Evolutionary conservation across 1,284 basidiomycete species (phyloP).

Genomic region (Agroathelia rolfsii): DNA sequence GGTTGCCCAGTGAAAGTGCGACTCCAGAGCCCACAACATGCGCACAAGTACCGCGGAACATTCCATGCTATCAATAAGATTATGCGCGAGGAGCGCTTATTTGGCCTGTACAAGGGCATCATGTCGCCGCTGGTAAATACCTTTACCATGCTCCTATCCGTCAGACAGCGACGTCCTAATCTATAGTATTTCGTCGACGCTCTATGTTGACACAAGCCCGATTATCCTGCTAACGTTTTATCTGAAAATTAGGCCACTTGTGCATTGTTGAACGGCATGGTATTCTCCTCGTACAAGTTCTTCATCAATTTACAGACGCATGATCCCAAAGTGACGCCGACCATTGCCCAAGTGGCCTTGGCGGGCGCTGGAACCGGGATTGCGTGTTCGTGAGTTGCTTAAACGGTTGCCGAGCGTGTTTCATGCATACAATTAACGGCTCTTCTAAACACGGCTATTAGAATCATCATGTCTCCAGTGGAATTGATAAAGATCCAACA

Average conservation of each 20-base stretch:
- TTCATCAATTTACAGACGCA: constrained; percentile 52
- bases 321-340: constrained; percentile 35
- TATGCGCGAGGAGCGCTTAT: constrained; percentile 52
- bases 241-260: constrained; percentile 40
- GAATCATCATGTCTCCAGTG: constrained; percentile 69
- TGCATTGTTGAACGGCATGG: constrained; percentile 64
- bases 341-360: constrained; percentile 58
- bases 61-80: constrained; percentile 55
- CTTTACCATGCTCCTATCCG: too few species aligned
- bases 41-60: constrained; percentile 48
- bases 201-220: too few species aligned
- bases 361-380: constrained; percentile 75
- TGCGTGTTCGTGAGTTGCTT: constrained; percentile 54
- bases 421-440: constrained; percentile 5
- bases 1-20: constrained; percentile 63
- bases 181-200: too few species aligned
- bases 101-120: constrained; percentile 65
- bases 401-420: constrained; percentile 2
- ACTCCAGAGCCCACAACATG: constrained; percentile 53
- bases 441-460: constrained; percentile 23
- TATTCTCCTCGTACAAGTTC: constrained; percentile 69
- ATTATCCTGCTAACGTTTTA: constrained; percentile 3
- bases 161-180: too few species aligned
- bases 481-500: constrained; percentile 85
- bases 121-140: constrained; percentile 55